phyloP scores from a whole-genome alignment of 2,329 filamentous ascomycete genomes.

The Scedosporium boydii region DNA sequence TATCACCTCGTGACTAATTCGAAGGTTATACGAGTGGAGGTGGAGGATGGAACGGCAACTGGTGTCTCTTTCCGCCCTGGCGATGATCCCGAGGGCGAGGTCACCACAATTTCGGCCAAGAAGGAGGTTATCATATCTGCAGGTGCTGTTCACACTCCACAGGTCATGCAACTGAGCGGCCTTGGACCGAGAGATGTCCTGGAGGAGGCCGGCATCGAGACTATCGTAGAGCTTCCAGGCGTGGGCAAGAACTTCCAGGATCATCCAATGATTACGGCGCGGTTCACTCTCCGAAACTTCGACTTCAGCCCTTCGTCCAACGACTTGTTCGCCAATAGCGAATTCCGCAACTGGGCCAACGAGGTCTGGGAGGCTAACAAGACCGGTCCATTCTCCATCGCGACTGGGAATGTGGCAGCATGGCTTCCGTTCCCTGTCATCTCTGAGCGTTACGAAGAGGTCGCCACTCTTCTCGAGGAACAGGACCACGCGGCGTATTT shows the following conservation, averaged over 20 bases:
- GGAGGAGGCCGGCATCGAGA: constrained; percentile 29
- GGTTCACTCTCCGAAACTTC: constrained; percentile 13
- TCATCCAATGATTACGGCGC: constrained; percentile 19
- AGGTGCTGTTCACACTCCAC: constrained; percentile 40
- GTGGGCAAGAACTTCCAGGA: constrained; percentile 52
- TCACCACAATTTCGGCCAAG: constrained; percentile 17
- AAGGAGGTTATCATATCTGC: constrained; percentile 41
- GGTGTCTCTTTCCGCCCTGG: constrained; percentile 16
- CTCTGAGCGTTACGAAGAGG: constrained; percentile 18
- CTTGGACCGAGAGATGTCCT: constrained; percentile 34
- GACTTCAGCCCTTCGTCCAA: constrained; percentile 9
- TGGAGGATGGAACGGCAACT: constrained; percentile 15
- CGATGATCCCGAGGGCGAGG: constrained; percentile 2
- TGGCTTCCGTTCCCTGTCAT: constrained; percentile 26
- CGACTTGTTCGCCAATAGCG: constrained; percentile 8
- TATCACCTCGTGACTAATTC: constrained; percentile 16
- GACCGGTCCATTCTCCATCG: constrained; percentile 22
- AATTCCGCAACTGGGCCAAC: constrained; percentile 12
- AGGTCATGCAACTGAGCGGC: constrained; percentile 41
- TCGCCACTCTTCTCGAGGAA: constrained; percentile 20
- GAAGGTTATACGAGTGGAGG: constrained; percentile 14
- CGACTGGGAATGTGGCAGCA: constrained; percentile 22
- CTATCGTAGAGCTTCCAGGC: constrained; percentile 40
- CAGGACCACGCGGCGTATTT: constrained; percentile 23
- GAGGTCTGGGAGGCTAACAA: constrained; percentile 6